Evolutionary conservation across 352 stramenopile species (phyloP).

Genomic region (Globisporangium canariense): DNA sequence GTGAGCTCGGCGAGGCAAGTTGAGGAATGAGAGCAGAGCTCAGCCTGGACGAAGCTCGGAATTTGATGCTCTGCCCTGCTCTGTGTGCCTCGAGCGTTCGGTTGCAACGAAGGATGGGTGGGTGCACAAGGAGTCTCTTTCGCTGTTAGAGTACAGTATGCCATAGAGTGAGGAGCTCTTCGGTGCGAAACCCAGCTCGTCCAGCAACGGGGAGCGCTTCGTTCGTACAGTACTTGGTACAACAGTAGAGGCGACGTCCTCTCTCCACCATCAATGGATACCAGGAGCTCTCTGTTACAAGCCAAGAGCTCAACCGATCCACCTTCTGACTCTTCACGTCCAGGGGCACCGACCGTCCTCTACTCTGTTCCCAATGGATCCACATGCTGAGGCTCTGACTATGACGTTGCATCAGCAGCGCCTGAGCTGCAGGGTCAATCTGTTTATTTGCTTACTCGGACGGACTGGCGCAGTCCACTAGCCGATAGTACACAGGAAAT

Average conservation of each 20-base stretch:
- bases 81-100: neutral
- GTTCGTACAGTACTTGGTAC: neutral
- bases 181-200: too few species aligned
- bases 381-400: neutral
- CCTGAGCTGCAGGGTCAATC: too few species aligned
- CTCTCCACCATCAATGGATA: neutral
- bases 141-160: too few species aligned
- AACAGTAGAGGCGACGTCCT: neutral
- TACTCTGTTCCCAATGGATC: constrained; percentile 2
- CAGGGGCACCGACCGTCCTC: neutral
- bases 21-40: constrained; percentile 1
- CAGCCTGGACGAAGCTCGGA: neutral
- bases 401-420: too few species aligned
- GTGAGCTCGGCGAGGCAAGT: constrained; percentile 3
- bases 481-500: too few species aligned
- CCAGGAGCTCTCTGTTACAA: neutral
- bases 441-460: too few species aligned
- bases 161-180: too few species aligned
- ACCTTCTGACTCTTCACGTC: neutral
- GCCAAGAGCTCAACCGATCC: neutral
- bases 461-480: too few species aligned
- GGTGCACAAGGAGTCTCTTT: too few species aligned
- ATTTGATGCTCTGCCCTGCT: too few species aligned
- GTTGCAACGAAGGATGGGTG: neutral
- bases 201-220: neutral